Evolutionary conservation across 805 yeast genomes (phyloP), one percentile per base, ranked within the genome.

Genomic region (Naumovozyma dairenensis): DNA sequence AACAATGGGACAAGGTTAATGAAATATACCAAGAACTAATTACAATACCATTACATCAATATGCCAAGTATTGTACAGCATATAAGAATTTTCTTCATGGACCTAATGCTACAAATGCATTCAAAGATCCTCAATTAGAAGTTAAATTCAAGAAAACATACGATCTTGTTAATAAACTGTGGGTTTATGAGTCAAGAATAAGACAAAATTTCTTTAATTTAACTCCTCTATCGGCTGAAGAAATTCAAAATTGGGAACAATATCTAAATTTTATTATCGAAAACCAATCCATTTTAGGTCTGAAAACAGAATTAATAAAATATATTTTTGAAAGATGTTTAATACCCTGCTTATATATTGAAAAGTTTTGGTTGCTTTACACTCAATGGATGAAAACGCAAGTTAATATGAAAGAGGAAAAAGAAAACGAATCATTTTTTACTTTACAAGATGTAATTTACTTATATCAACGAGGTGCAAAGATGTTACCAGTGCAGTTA

Each of bases 21-120:
- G 53, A 55, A 3, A 46, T 74, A 1, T 66, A 77, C 36, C 45
- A 67, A 19, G 59, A 61, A 37, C 57, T 77, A 29, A 55, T 74
- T 25, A 50, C 51, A 26, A 62, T 82, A 2, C 97, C 97, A 0
- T 57, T 89, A 29, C 89, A 89, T 56, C 94, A 86, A 48, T 87
- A 85, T 53, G 79, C 96, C 0, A 74, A 71, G 42, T 89, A 79
- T 53, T 81, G 72, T 48, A 75, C 61, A 51, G 65, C 48, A 57
- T 74, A 49, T 46, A 61, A 39, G 62, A 63, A 42, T 41, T 63
- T 39, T 49, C 38, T 52, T 5, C 24, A 35, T 4, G 37, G 33
- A 12, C 27, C 32, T 13, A 31, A 36, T 12, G 30, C 38, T 9
- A 33, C 42, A 5, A 16, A 32, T 4, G 74, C 69, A 37, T 48